Conservation (phyloP, 441 rosid species). For the Gossypium laxum region DNA sequence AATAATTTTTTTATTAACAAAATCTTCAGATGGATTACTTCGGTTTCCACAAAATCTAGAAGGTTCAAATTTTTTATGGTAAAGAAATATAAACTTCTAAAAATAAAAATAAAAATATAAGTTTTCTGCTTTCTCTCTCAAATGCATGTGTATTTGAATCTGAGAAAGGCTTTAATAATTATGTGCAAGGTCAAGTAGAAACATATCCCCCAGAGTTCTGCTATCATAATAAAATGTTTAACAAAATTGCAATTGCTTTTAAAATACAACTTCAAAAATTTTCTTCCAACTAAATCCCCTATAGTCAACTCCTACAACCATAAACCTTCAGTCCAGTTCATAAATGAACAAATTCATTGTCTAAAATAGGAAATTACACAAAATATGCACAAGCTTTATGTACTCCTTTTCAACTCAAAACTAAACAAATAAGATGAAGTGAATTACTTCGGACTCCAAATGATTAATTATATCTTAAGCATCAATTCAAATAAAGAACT, state of each 20-base stretch:
- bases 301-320: background rate
- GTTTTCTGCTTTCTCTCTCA: background rate
- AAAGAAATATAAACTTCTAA: background rate
- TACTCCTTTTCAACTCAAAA: background rate
- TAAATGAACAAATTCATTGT: background rate
- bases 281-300: background rate
- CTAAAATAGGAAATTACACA: background rate
- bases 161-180: background rate
- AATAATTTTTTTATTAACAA: background rate
- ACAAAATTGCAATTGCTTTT: background rate
- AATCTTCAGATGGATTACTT: background rate
- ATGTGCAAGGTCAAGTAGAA: background rate
- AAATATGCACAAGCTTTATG: background rate
- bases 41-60: background rate
- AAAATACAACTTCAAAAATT: background rate
- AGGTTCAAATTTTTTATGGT: background rate
- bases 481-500: constrained; percentile 2
- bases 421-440: background rate
- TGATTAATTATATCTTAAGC: background rate
- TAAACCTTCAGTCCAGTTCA: background rate
- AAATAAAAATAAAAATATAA: background rate
- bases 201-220: background rate
- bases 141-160: background rate
- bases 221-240: background rate
- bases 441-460: background rate